Evolutionary conservation across 2,329 filamentous ascomycete species (phyloP), one percentile per base, ranked within the genome.

Genomic region (Ceratocystis eucalypticola): DNA sequence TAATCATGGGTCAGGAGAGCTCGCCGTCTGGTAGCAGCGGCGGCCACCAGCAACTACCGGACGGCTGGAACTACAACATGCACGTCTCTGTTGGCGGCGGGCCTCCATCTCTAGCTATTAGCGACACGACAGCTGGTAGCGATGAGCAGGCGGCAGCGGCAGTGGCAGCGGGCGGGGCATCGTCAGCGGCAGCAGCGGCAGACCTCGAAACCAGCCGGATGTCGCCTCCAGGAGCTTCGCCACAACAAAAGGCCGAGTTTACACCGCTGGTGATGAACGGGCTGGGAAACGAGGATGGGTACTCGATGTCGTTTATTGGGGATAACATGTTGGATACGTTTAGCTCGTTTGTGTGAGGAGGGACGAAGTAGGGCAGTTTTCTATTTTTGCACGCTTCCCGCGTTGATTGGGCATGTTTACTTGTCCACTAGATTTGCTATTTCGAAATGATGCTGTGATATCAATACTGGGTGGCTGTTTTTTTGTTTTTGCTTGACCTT

Each of bases 61-160:
- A 65, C 25, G 61, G 61, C 25, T 63, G 61, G 61, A 48, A 48
- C 61, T 63, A 63, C 28, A 63, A 63, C 61, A 63, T 48, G 44
- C 61, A 63, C 8, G 61, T 50, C 41, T 30, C 61, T 30, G 45
- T 63, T 28, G 63, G 63, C 50, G 63, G 63, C 50, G 63, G 63
- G 1, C 63, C 63, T 10, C 63, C 63, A 12, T 57, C 48, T 22
- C 48, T 65, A 25, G 63, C 63, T 22, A 65, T 65, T 30, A 65
- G 63, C 22, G 63, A 65, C 37, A 57, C 63, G 3, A 55, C 63
- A 12, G 22, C 48, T 10, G 22, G 63, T 12, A 57, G 63, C 22
- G 63, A 65, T 1, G 63, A 65, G 12, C 61, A 45, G 15, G 20
- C 59, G 2, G 20, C 20, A 44, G 25, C 59, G 8, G n/a, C 33